phyloP scores from a whole-genome alignment of 805 yeast species.

The Candida coquimbonensis region DNA sequence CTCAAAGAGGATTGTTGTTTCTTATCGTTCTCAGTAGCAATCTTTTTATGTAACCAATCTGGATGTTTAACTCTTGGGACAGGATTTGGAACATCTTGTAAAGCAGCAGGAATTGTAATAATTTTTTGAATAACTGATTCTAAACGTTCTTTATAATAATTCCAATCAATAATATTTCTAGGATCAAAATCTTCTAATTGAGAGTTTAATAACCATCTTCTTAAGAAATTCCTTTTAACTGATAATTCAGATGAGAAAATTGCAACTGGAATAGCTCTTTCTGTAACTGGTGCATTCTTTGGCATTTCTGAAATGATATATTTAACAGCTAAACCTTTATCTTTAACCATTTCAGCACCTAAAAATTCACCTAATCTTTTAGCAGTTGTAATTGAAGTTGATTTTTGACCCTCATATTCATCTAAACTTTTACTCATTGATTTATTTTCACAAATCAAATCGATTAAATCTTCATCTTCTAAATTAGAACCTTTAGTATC shows the following conservation, averaged over 20 bases:
- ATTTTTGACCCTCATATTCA: slow-evolving; percentile 86
- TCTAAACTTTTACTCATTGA: slow-evolving; percentile 88
- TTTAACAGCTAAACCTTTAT: slow-evolving; percentile 91
- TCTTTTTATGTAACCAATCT: slow-evolving; percentile 74
- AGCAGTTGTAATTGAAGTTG: slow-evolving; percentile 95
- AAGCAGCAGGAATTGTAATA: slow-evolving; percentile 94
- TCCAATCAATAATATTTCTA: slow-evolving; percentile 87
- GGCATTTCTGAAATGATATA: slow-evolving; percentile 87
- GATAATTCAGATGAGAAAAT: slow-evolving; percentile 78
- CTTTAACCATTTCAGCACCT: slow-evolving; percentile 95
- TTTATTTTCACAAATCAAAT: slow-evolving; percentile 91
- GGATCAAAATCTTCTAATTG: slow-evolving; percentile 78
- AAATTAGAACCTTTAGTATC: slow-evolving; percentile 81
- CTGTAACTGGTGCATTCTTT: slow-evolving; percentile 81
- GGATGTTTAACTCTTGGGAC: slow-evolving; percentile 95
- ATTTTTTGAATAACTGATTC: slow-evolving; percentile 93
- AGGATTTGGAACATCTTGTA: slow-evolving; percentile 82
- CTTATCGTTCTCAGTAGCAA: slow-evolving; percentile 54
- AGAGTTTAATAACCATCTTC: slow-evolving; percentile 83
- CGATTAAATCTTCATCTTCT: slow-evolving; percentile 91
- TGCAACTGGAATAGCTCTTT: slow-evolving; percentile 94
- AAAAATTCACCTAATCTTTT: slow-evolving; percentile 86
- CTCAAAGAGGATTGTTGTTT: slow-evolving; percentile 64
- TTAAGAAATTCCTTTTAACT: slow-evolving; percentile 64
- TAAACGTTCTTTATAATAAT: slow-evolving; percentile 80